Base-by-base conservation (phyloP, 1,284 basidiomycete species). In the Heterobasidion parviporum region DNA sequence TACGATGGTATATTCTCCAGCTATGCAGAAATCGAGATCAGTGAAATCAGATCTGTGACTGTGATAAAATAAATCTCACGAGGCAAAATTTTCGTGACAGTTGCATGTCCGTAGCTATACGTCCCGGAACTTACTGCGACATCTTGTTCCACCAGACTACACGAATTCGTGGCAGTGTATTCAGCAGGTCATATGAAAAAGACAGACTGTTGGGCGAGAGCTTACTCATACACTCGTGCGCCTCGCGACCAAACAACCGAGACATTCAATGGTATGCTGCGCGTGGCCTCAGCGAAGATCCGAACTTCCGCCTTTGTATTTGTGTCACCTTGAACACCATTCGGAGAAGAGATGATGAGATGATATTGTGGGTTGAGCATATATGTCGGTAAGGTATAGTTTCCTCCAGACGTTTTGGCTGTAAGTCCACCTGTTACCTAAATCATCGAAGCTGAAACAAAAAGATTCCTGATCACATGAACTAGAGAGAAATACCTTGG, bases 341-440 rank as follows among this genome's bases (percentile, higher is more conserved):
- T 67, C 7, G 69, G 65, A 0, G 79, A 69, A 55, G 75, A 70
- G 12, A 95, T 71, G 2, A 68, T 74, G 4, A 98, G 71, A 51
- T 78, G 75, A 68, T 90, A 98, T 66, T 98, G 94, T 0, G 95
- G 95, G 65, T 98, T 98, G 56, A 81, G 71, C 82, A 95, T 88
- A 70, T 92, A 97, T 0, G 87, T 86, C 0, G 91, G 80, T 61
- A 84, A 77, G 0, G 81, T 81, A 50, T 84, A 80, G 64, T 94
- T 94, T 0, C 95, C 95, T 0, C 95, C 95, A 0, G 91, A 82
- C 9, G 82, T 89, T 59, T 85, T 85, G 46, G 72, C 78, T 0
- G 84, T 87, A 63, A 96, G 79, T 0, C 72, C 65, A 2, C 84
- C 87, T 0, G 79, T 71, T 8, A 87, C 63, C 89, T 91, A 57